Conservation (phyloP, 208 protist species). For the Trypanosoma scelopori region DNA sequence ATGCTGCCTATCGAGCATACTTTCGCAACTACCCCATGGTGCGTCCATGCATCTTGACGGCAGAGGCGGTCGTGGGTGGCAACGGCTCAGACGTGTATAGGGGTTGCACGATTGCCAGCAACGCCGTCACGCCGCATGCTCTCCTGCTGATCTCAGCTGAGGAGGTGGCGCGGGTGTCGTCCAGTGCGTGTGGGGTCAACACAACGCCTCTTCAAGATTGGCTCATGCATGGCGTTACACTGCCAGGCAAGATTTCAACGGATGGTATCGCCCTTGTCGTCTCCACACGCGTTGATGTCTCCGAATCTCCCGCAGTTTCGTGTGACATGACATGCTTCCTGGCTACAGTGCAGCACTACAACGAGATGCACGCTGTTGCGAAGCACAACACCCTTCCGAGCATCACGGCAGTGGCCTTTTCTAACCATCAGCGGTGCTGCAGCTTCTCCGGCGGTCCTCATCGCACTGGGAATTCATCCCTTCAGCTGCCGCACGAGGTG, state of each 20-base stretch:
- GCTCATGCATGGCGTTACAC: background rate
- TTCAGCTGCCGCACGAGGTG: slow-evolving; percentile 12
- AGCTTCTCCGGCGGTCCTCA: slow-evolving; percentile 1
- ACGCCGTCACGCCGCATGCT: slow-evolving; percentile 2
- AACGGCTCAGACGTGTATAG: slow-evolving; percentile 1
- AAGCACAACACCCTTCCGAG: background rate
- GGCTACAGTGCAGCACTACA: slow-evolving; percentile 11
- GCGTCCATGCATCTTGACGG: slow-evolving; percentile 12
- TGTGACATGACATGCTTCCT: slow-evolving; percentile 23
- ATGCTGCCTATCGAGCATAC: slow-evolving; percentile 11
- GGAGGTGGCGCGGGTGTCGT: background rate
- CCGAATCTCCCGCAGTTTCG: no score
- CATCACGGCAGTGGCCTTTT: slow-evolving; percentile 20
- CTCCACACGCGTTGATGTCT: background rate
- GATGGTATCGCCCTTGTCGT: slow-evolving; percentile 16
- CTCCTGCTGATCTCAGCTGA: background rate
- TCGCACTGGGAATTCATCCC: background rate
- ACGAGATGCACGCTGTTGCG: background rate
- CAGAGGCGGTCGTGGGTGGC: background rate
- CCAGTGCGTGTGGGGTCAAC: background rate
- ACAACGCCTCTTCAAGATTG: background rate
- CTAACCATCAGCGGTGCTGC: slow-evolving; percentile 2
- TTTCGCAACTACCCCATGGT: slow-evolving; percentile 19
- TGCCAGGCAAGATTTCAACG: background rate
- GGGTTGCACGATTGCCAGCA: slow-evolving; percentile 6